phyloP scores from a whole-genome alignment of 1,284 basidiomycete species.

The Schizopora paradoxa region DNA sequence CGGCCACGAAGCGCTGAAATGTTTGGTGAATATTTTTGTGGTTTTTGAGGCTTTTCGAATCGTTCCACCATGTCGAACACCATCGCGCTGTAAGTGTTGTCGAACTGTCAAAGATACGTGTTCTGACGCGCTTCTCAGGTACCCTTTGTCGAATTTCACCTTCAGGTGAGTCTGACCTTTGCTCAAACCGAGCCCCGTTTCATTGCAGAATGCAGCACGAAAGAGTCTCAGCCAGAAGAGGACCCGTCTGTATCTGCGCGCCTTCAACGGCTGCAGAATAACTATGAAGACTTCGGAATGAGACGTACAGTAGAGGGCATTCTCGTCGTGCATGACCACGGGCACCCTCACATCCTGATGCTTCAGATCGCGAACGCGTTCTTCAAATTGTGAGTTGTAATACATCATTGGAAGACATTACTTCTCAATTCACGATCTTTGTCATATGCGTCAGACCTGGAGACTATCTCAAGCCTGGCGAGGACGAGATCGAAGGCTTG shows the following conservation, averaged over 20 bases:
- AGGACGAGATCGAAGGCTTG: slow-evolving; percentile 87
- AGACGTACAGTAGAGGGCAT: slow-evolving; percentile 94
- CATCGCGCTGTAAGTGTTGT: slow-evolving; percentile 58
- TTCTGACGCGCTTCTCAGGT: slow-evolving; percentile 35
- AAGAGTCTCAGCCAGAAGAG: slow-evolving; percentile 94
- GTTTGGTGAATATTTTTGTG: no score
- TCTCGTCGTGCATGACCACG: slow-evolving; percentile 91
- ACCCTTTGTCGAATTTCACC: slow-evolving; percentile 84
- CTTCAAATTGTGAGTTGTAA: slow-evolving; percentile 85
- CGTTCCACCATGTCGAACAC: slow-evolving; percentile 64
- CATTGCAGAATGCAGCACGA: slow-evolving; percentile 53
- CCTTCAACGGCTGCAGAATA: slow-evolving; percentile 85
- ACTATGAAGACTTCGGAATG: slow-evolving; percentile 96
- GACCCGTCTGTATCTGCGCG: slow-evolving; percentile 91
- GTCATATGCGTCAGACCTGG: slow-evolving; percentile 66
- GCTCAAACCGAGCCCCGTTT: background rate
- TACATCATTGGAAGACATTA: slow-evolving; percentile 2
- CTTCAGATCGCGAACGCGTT: slow-evolving; percentile 98
- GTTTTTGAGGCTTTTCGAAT: background rate
- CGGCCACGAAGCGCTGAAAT: no score
- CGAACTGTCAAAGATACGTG: background rate
- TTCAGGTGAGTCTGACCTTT: slow-evolving; percentile 50
- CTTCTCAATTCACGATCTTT: slow-evolving; percentile 3
- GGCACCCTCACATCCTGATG: slow-evolving; percentile 94
- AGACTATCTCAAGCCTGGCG: slow-evolving; percentile 95